These are phyloP conservation scores for Vanrija humicola DNA, from an alignment of 1,284 basidiomycete species.

Conservation along the genomic window DNA sequence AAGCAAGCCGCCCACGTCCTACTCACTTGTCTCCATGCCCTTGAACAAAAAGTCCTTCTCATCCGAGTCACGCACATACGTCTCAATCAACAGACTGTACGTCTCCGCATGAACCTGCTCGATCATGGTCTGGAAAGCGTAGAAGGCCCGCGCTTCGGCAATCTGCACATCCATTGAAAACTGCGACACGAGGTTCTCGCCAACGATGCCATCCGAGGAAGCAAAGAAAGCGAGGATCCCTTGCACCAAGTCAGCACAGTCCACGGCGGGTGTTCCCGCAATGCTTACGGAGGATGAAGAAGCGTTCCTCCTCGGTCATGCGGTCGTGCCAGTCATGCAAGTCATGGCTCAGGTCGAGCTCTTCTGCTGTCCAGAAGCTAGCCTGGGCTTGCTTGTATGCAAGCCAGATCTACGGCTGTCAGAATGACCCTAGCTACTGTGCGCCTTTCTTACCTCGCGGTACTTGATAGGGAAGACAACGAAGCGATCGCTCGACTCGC, in stretches of 20 bases:
- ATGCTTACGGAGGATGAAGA: constrained; percentile 76
- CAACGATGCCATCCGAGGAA: constrained; percentile 93
- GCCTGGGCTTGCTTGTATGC: constrained; percentile 75
- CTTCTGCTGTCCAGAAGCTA: constrained; percentile 83
- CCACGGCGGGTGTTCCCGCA: background rate
- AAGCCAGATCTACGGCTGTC: constrained; percentile 70
- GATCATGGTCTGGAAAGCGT: constrained; percentile 98
- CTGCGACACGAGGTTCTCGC: constrained; percentile 85
- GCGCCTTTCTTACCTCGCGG: constrained; percentile 54
- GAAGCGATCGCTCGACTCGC: constrained; percentile 61
- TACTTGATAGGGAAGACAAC: constrained; percentile 90
- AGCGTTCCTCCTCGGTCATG: constrained; percentile 82
- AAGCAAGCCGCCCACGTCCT: too few relatives aligned
- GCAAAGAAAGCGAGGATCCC: constrained; percentile 88
- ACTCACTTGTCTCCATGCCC: constrained; percentile 54
- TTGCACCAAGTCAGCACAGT: constrained; percentile 10
- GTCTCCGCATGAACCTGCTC: constrained; percentile 59
- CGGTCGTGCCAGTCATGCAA: constrained; percentile 82
- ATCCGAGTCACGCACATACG: constrained; percentile 55
- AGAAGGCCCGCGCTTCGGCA: constrained; percentile 93
- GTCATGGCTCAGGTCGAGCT: constrained; percentile 90
- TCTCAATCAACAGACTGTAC: constrained; percentile 58
- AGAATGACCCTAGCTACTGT: background rate
- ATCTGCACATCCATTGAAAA: constrained; percentile 93
- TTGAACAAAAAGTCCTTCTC: constrained; percentile 56